These are phyloP conservation scores for Moringa oleifera DNA, from an alignment of 345 rosid genomes.

Conservation along the genomic window DNA sequence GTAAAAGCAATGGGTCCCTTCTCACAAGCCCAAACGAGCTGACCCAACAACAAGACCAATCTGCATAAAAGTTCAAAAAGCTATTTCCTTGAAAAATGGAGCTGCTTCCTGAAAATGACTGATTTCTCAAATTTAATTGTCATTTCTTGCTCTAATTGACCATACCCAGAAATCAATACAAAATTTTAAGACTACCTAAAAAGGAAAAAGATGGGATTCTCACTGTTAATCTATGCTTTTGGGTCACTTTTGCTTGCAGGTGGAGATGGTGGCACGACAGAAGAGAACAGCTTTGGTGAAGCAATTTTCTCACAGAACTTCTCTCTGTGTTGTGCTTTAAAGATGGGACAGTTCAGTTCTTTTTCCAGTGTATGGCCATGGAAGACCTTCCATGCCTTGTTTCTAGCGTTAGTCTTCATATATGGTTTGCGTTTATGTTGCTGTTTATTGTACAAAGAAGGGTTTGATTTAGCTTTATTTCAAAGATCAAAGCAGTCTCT, in stretches of 20 bases:
- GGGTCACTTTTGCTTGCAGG: slow-evolving; percentile 31
- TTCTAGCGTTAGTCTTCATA: too few species aligned
- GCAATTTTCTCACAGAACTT: neutral
- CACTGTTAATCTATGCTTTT: too few species aligned
- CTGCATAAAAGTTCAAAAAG: too few species aligned
- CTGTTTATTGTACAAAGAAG: slow-evolving; percentile 10
- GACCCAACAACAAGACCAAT: too few species aligned
- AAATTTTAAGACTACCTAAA: too few species aligned
- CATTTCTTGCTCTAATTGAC: too few species aligned
- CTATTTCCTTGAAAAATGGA: too few species aligned
- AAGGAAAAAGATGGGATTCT: neutral
- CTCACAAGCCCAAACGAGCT: too few species aligned
- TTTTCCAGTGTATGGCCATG: neutral
- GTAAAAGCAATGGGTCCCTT: too few species aligned
- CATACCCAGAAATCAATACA: too few species aligned
- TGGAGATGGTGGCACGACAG: slow-evolving; percentile 76
- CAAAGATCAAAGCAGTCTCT: neutral
- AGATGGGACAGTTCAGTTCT: slow-evolving; percentile 19
- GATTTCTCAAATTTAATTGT: too few species aligned
- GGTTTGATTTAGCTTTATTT: slow-evolving; percentile 15
- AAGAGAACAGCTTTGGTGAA: slow-evolving; percentile 53
- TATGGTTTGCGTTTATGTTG: neutral
- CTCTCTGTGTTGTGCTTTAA: slow-evolving; percentile 9
- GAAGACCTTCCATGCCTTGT: neutral
- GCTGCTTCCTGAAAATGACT: too few species aligned